Base-by-base conservation (phyloP, 495 filamentous ascomycete genomes). In the Penicillium argentinense region DNA sequence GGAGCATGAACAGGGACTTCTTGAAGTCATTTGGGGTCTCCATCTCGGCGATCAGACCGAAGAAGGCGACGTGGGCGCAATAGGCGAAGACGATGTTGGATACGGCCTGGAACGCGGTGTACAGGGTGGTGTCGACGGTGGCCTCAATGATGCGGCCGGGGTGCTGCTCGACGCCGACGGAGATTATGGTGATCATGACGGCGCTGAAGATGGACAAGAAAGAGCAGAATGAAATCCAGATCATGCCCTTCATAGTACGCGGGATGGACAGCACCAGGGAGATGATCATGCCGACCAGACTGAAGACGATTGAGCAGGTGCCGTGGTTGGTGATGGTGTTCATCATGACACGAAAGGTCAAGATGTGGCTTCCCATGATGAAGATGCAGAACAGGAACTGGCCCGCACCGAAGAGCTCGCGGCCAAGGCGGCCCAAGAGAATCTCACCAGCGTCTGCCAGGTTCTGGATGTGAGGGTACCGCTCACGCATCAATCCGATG, bases 41-140 rank as follows among this genome's bases (percentile, higher is more conserved):
- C 77, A 92, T 83, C 62, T 92, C 88, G 44, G 84, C 79, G 57
- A 88, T 85, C 57, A 92, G 82, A 43, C 74, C 78, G 72, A 91
- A 87, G 69, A 88, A 85, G 54, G 84, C 78, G 55, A 87, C 71
- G 71, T 88, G 78, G 47, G 84, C 72, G 72, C 76, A 77, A 60
- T 74, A 77, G 18, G 74, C 71, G 53, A 79, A 75, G 45, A 77
- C 71, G 32, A 78, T 77, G 52, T 79, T 77, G 5, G 73, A 72
- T 7, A 76, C 68, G 11, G 66, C 66, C 11, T 58, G 56, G 55
- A 78, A 78, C 3, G 59, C 45, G 7, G 63, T 54, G 57, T 64
- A 66, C 6, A 71, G 49, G 39, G 49, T 56, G 14, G 42, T 58
- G 0, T 62, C 47, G 26, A 58, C 57, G 8, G 60, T 66, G 17